Conservation (phyloP, 176 grass and related monocot species). For the Luzula sylvatica region DNA sequence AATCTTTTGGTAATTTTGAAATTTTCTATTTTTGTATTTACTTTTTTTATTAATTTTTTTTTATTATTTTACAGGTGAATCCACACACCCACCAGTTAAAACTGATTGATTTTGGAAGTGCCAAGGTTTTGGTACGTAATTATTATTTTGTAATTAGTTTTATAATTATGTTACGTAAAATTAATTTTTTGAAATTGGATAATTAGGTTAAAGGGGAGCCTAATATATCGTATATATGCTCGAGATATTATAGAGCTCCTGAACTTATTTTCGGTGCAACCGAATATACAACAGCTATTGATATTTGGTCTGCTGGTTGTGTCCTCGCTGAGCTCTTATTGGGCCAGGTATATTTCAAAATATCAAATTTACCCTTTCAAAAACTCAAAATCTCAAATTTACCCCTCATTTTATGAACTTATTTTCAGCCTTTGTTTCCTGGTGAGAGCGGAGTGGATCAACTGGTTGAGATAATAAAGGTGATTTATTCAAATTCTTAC, state of each 20-base stretch:
- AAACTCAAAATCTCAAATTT: too few species aligned
- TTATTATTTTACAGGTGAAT: slow-evolving; percentile 35
- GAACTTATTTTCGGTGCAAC: slow-evolving; percentile 82
- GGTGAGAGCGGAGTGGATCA: slow-evolving; percentile 73
- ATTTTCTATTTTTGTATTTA: background rate
- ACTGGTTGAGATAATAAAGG: slow-evolving; percentile 77
- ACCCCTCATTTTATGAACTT: background rate
- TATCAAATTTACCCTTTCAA: too few species aligned
- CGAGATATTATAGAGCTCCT: slow-evolving; percentile 62
- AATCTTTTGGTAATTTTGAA: slow-evolving; percentile 69
- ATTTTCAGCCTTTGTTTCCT: slow-evolving; percentile 59
- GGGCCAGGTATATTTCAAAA: slow-evolving; percentile 34
- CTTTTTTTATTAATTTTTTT: background rate
- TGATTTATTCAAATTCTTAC: slow-evolving; percentile 18
- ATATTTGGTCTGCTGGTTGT: slow-evolving; percentile 70
- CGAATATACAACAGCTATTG: slow-evolving; percentile 65
- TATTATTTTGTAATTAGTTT: slow-evolving; percentile 4
- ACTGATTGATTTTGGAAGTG: slow-evolving; percentile 64
- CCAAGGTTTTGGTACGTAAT: slow-evolving; percentile 65
- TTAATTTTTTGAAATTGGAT: slow-evolving; percentile 14
- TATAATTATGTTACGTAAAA: slow-evolving; percentile 1
- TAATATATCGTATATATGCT: slow-evolving; percentile 79
- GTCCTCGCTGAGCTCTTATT: slow-evolving; percentile 58
- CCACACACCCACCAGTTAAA: slow-evolving; percentile 74
- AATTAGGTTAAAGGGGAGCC: slow-evolving; percentile 56